Evolutionary conservation across 352 stramenopile species (phyloP).

Genomic region (Globisporangium canariense): DNA sequence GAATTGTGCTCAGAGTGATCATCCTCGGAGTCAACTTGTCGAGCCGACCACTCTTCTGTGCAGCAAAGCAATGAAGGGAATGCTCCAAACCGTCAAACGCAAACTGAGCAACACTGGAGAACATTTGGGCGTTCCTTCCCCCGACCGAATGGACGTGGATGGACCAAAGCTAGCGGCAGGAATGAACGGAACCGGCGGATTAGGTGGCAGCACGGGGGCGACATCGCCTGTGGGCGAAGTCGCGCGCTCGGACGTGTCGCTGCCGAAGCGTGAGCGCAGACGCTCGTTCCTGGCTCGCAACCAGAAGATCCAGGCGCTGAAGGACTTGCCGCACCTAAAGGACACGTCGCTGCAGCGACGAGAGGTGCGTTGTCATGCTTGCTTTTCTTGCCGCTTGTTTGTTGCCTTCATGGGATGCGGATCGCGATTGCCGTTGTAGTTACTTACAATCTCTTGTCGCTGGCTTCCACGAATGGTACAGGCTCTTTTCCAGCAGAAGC

Average conservation of each 20-base stretch:
- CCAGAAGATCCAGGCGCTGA: constrained; percentile 84
- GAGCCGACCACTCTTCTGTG: constrained; percentile 12
- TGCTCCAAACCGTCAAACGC: constrained; percentile 88
- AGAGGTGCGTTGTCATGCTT: constrained; percentile 28
- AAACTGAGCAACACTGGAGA: constrained; percentile 86
- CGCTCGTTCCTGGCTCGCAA: constrained; percentile 82
- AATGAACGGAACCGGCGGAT: constrained; percentile 14
- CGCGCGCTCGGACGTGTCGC: constrained; percentile 74
- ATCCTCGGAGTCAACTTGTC: constrained; percentile 17
- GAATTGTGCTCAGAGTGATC: constrained; percentile 10
- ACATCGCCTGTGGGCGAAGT: constrained; percentile 66
- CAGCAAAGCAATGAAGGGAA: constrained; percentile 78
- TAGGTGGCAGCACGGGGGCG: constrained; percentile 15
- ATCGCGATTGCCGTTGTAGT: neutral
- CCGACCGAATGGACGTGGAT: constrained; percentile 64
- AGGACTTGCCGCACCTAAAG: constrained; percentile 83
- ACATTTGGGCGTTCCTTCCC: constrained; percentile 45
- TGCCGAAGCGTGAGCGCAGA: constrained; percentile 78
- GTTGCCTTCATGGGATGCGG: neutral
- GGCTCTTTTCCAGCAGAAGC: constrained; percentile 95
- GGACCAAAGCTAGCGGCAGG: constrained; percentile 27
- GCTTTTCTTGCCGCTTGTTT: neutral
- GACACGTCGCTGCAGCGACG: constrained; percentile 81
- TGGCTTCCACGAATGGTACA: constrained; percentile 20
- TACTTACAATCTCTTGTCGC: constrained; percentile 9